Percentiles rank a stretch among this genome's conserved stretches.
Evolutionary conservation across 352 stramenopile species (phyloP).

Genomic region (Phytophthora cactorum): DNA sequence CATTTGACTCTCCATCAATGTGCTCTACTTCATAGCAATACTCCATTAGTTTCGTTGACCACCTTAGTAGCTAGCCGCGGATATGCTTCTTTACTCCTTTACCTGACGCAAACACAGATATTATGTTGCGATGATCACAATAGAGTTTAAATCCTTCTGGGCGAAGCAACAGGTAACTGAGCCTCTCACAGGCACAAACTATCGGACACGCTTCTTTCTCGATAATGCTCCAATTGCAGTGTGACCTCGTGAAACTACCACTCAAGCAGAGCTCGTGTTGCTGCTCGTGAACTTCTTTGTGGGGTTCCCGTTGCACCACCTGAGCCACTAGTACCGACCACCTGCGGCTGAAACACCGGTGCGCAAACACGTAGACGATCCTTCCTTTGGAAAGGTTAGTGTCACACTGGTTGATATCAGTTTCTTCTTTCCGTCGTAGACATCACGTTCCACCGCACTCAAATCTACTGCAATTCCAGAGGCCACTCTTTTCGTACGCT

Average conservation of each 20-base stretch:
- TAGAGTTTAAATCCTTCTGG: too few species aligned
- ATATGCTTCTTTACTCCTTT: neutral
- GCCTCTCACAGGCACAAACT: slow-evolving; percentile 11
- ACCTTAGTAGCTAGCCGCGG: neutral
- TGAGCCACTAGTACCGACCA: neutral
- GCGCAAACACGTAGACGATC: neutral
- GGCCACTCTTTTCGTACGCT: neutral
- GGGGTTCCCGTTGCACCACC: neutral
- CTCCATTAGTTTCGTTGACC: slow-evolving; percentile 1
- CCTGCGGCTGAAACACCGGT: neutral
- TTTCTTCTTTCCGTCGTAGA: neutral
- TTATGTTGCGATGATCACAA: neutral
- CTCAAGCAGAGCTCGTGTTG: neutral
- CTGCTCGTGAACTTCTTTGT: neutral
- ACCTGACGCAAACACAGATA: neutral
- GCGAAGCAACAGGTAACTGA: neutral
- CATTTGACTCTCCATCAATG: slow-evolving; percentile 6
- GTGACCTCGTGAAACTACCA: slow-evolving; percentile 4
- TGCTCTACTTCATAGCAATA: slow-evolving; percentile 13
- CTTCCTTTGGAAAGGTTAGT: neutral
- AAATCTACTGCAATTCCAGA: neutral
- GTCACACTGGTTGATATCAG: neutral
- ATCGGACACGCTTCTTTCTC: too few species aligned
- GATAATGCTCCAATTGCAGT: slow-evolving; percentile 17
- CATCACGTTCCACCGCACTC: neutral